Percentiles rank a stretch among this genome's conserved stretches.
Conservation (phyloP, 257 asterid species). For the Marsdenia floribunda region DNA sequence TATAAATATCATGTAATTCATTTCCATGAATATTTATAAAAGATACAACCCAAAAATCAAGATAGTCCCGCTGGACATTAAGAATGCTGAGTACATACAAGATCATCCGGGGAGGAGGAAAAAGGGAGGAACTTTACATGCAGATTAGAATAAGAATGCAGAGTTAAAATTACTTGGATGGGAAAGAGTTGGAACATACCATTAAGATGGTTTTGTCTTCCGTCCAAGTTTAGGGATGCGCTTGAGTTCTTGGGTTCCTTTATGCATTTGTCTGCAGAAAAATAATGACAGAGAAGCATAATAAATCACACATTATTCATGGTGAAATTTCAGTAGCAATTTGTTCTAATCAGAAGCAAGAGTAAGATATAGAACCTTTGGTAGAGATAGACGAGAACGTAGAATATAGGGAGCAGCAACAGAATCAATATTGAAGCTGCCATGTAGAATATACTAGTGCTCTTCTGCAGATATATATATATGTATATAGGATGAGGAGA, state of each 20-base stretch:
- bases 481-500: constrained; percentile 10
- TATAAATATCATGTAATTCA: not conserved
- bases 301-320: not conserved
- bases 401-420: constrained; percentile 86
- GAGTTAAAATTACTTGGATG: not conserved
- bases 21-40: not conserved
- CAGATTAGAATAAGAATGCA: not conserved
- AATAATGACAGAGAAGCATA: not conserved
- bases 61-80: too few species aligned
- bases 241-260: constrained; percentile 61
- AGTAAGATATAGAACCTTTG: constrained; percentile 44
- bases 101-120: not conserved
- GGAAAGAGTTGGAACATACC: constrained; percentile 2
- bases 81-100: not conserved
- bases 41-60: not conserved
- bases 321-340: not conserved
- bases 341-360: constrained; percentile 8
- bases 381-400: constrained; percentile 56
- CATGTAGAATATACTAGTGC: constrained; percentile 54
- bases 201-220: constrained; percentile 69
- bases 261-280: constrained; percentile 52
- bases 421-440: constrained; percentile 59
- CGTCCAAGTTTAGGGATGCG: constrained; percentile 53
- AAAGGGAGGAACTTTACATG: not conserved
- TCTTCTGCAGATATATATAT: constrained; percentile 49